These are phyloP conservation scores for Pilobolus umbonatus DNA, from an alignment of 192 early-diverging fungal genomes.

Conservation along the genomic window DNA sequence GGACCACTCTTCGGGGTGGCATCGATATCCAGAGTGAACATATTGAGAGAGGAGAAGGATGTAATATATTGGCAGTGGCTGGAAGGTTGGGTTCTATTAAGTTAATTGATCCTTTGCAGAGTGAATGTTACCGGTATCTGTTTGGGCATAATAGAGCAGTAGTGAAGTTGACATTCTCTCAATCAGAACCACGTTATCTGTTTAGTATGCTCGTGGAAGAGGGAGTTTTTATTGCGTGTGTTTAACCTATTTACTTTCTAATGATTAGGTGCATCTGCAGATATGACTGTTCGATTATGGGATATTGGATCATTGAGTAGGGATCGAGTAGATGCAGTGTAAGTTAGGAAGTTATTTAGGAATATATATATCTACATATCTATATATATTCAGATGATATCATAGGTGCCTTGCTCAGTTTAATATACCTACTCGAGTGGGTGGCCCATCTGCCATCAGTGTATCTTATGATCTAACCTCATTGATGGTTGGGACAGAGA, in stretches of 20 bases:
- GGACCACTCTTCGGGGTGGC: conserved; percentile 35
- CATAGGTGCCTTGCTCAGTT: conserved; percentile 25
- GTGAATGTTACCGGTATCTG: conserved; percentile 42
- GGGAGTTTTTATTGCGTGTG: neutral
- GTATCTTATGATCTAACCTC: conserved; percentile 8
- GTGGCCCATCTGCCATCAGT: conserved; percentile 2
- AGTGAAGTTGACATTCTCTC: conserved; percentile 36
- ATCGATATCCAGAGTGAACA: neutral
- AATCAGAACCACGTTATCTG: conserved; percentile 40
- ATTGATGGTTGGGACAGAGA: conserved; percentile 26
- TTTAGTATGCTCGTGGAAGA: conserved; percentile 33
- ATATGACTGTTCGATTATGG: conserved; percentile 44
- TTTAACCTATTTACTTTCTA: neutral
- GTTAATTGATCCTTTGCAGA: conserved; percentile 39
- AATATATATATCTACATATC: neutral
- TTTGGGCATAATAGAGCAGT: conserved; percentile 39
- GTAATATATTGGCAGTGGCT: conserved; percentile 38
- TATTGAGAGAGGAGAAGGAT: neutral
- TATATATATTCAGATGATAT: neutral
- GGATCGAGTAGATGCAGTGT: conserved; percentile 29
- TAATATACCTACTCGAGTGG: neutral
- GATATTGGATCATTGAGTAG: conserved; percentile 40
- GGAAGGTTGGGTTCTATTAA: conserved; percentile 47
- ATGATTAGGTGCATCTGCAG: conserved; percentile 28
- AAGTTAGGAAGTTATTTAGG: neutral